These are phyloP conservation scores for Amaranthus hypochondriacus DNA, from an alignment of 148 eudicot species.

Conservation along the genomic window DNA sequence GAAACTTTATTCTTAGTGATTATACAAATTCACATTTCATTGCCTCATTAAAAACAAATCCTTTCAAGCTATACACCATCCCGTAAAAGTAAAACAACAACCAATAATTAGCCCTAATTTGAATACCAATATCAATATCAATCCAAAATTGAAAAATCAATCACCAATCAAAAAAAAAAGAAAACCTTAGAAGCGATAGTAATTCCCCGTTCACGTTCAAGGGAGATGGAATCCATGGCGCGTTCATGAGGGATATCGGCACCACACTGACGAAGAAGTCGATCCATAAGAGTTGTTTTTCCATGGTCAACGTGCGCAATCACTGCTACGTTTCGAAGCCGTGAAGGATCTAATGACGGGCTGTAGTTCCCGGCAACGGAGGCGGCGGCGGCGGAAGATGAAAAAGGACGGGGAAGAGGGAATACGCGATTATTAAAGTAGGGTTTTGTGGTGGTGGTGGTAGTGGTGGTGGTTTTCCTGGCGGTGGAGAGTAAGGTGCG, in stretches of 20 bases:
- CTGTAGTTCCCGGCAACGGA: constrained; percentile 27
- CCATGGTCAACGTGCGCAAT: constrained; percentile 97
- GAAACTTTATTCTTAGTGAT: too few species aligned
- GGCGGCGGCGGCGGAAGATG: constrained; percentile 37
- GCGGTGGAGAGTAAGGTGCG: constrained; percentile 53
- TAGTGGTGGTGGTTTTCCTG: not conserved
- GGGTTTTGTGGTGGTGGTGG: constrained; percentile 18
- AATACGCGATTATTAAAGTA: constrained; percentile 20
- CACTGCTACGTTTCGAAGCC: constrained; percentile 86
- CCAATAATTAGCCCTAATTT: not conserved
- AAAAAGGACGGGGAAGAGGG: constrained; percentile 27
- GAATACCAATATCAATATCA: not conserved
- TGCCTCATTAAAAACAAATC: too few species aligned
- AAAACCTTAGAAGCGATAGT: constrained; percentile 86
- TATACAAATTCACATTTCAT: too few species aligned
- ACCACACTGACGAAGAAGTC: constrained; percentile 91
- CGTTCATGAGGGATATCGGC: constrained; percentile 90
- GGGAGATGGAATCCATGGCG: constrained; percentile 71
- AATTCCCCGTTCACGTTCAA: constrained; percentile 92
- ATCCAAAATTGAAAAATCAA: not conserved
- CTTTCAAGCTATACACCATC: too few species aligned
- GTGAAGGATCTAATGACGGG: constrained; percentile 51
- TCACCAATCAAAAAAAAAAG: constrained; percentile 5
- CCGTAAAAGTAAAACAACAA: not conserved
- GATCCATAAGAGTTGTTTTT: constrained; percentile 95